Conservation (phyloP, 371 early-diverging fungal genomes). For the Mucor racemosus region DNA sequence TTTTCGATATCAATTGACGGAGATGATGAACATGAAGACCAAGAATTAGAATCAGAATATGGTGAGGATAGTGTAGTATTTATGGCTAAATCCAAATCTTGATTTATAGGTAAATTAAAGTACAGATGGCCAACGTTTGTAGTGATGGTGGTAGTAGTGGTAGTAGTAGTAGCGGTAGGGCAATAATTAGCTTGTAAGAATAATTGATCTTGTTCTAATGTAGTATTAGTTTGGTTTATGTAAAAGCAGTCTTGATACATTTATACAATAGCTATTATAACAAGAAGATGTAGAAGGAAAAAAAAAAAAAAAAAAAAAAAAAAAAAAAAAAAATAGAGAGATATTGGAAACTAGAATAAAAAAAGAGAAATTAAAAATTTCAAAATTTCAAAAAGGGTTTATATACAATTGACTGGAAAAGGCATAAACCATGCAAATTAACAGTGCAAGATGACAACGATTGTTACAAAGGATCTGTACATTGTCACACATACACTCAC, state of each 20-base stretch:
- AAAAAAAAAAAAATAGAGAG: background rate
- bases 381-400: conserved; percentile 1
- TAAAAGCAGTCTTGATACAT: conserved; percentile 8
- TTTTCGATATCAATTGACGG: background rate
- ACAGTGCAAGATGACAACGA: background rate
- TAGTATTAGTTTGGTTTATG: conserved; percentile 1
- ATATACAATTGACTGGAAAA: background rate
- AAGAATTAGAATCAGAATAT: background rate
- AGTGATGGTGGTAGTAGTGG: no score
- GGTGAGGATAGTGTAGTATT: background rate
- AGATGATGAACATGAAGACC: conserved; percentile 1
- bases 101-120: background rate
- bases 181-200: background rate
- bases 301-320: conserved; percentile 1
- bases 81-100: background rate
- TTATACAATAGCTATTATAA: background rate
- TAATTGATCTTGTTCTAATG: conserved; percentile 3
- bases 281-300: no score
- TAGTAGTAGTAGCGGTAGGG: background rate
- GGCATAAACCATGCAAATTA: background rate
- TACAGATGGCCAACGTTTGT: background rate
- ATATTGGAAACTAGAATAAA: background rate
- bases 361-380: background rate
- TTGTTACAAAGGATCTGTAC: background rate
- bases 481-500: background rate